Evolutionary conservation across 1,284 basidiomycete genomes (phyloP).

Genomic region (Takashimella tepidaria): DNA sequence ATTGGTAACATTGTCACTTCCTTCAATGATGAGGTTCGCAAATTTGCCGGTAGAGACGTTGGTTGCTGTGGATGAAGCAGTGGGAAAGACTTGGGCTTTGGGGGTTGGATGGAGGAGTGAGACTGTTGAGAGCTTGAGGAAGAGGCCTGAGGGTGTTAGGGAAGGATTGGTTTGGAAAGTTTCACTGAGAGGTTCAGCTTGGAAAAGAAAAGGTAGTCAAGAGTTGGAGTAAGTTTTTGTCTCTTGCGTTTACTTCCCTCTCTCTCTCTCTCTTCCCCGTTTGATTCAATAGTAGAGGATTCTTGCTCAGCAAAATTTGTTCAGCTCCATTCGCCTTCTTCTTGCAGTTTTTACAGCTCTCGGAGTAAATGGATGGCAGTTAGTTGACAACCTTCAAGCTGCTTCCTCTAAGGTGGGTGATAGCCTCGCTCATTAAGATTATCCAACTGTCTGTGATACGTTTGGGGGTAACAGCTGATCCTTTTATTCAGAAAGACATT

Average conservation of each 20-base stretch:
- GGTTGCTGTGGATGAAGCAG: slow-evolving; percentile 16
- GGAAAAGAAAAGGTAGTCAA: slow-evolving; percentile 37
- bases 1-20: slow-evolving; percentile 24
- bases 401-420: slow-evolving; percentile 25
- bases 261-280: too few relatives aligned
- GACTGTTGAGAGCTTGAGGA: slow-evolving; percentile 11
- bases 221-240: slow-evolving; percentile 44
- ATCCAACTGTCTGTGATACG: not conserved
- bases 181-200: slow-evolving; percentile 31
- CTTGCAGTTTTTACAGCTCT: slow-evolving; percentile 31
- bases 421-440: not conserved
- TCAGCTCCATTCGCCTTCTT: slow-evolving; percentile 34
- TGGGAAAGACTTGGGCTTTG: slow-evolving; percentile 22
- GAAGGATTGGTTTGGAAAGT: slow-evolving; percentile 23
- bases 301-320: not conserved
- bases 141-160: not conserved
- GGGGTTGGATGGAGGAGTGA: slow-evolving; percentile 23
- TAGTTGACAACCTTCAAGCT: slow-evolving; percentile 28
- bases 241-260: too few relatives aligned
- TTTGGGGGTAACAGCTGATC: too few relatives aligned
- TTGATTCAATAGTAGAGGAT: not conserved
- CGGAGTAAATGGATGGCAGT: slow-evolving; percentile 32
- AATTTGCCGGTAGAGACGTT: slow-evolving; percentile 27
- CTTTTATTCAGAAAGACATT: slow-evolving; percentile 26
- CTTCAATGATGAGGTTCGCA: slow-evolving; percentile 25